Base-by-base conservation (phyloP, 345 rosid species). In the Brassica incana region DNA sequence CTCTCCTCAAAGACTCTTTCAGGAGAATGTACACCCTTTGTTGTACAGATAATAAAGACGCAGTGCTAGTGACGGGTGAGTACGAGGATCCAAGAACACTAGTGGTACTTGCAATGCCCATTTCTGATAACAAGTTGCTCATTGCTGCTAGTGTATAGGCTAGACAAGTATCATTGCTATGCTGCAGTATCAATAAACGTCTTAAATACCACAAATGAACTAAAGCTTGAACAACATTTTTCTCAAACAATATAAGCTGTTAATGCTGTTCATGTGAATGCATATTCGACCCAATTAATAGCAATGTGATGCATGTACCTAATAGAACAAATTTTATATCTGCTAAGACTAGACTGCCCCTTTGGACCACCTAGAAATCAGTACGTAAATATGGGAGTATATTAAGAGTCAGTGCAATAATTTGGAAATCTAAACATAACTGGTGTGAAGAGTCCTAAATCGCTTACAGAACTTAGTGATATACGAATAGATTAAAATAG, bases 61-160 rank as follows among this genome's bases (percentile, higher is more conserved):
- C 90, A 40, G 89, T 82, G 85, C 89, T 83, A 52, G 83, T 85
- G 78, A 85, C 80, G 36, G 90, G 88, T 64, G 96, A 88, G 85
- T 86, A 88, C 29, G 97, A 90, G 20, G 96, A 85, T 82, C 97
- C 97, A 63, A 91, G 97, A 75, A 87, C 80, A 76, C 90, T 88
- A 78, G 81, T 82, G 8, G 92, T 81, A 67, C 84, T 89, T 69
- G 93, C 89, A 87, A 91, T 85, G 29, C 97, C 93, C 80, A 85
- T 87, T 84, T 95, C 98, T 69, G 96, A 91, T 75, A 91, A 84
- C 84, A 95, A 84, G 88, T 84, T 93, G 89, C 98, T 89, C 77
- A 95, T 90, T 71, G 97, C 92, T 66, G 96, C 90, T 80, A 93
- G 79, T 54, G 98, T 90, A 83, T 95, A 95, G 48, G 97, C 98